phyloP scores from a whole-genome alignment of 2,329 filamentous ascomycete species.

The Sporothrix luriei region DNA sequence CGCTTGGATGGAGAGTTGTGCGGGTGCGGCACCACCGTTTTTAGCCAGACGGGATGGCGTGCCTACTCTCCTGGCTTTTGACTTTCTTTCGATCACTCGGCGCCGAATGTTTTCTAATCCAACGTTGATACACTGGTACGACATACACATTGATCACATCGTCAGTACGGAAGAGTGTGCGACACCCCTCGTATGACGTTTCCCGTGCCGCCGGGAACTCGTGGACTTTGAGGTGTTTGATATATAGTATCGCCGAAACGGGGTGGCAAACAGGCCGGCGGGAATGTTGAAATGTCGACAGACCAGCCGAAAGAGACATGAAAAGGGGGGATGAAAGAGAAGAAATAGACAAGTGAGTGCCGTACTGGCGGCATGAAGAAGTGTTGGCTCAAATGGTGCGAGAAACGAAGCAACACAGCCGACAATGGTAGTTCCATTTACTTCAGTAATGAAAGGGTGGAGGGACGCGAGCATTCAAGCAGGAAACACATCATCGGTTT shows the following conservation, averaged over 20 bases:
- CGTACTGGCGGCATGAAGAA: too few relatives aligned
- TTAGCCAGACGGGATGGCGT: not conserved
- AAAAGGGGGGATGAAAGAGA: not conserved
- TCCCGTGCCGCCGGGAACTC: not conserved
- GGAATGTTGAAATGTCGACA: constrained; percentile 9
- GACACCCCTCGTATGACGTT: not conserved
- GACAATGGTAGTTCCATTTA: constrained; percentile 7
- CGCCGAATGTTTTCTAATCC: not conserved
- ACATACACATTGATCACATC: not conserved
- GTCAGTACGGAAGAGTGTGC: not conserved
- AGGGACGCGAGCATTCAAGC: not conserved
- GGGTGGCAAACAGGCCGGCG: not conserved
- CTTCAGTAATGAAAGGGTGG: constrained; percentile 12
- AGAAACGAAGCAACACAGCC: not conserved
- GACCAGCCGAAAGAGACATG: not conserved
- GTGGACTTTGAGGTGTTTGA: not conserved
- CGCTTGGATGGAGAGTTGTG: not conserved
- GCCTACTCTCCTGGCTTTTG: not conserved
- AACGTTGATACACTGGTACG: not conserved
- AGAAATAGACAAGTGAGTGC: not conserved
- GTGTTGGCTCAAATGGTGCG: too few relatives aligned
- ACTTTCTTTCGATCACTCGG: too few relatives aligned
- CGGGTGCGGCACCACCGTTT: not conserved
- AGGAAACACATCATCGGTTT: not conserved
- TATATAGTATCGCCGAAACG: not conserved